These are phyloP conservation scores for Talinum fruticosum DNA, from an alignment of 148 eudicot genomes.

Conservation along the genomic window DNA sequence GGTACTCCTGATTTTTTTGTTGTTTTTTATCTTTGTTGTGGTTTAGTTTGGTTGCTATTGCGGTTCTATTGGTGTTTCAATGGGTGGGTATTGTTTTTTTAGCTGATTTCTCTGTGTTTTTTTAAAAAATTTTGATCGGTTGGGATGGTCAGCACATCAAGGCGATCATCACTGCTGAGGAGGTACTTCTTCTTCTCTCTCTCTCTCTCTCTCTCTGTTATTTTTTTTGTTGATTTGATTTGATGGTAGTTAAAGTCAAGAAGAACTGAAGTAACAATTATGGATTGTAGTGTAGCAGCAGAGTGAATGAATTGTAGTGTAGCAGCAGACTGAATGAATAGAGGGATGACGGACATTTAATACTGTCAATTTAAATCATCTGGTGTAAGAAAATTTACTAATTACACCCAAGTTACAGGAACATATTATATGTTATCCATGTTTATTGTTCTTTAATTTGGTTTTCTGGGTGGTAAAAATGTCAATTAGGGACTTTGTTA, in stretches of 20 bases:
- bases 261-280: too few relatives aligned
- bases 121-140: not conserved
- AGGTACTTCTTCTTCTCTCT: constrained; percentile 38
- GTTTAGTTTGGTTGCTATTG: constrained; percentile 4
- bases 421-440: not conserved
- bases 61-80: too few relatives aligned
- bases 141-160: constrained; percentile 63
- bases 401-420: not conserved
- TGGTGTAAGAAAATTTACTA: not conserved
- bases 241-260: not conserved
- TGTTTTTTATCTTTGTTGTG: too few relatives aligned
- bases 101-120: constrained; percentile 5
- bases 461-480: not conserved
- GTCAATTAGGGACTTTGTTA: not conserved
- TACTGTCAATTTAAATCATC: not conserved
- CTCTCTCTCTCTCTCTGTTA: not conserved
- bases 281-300: too few relatives aligned
- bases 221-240: not conserved
- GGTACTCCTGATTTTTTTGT: constrained; percentile 24
- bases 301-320: too few relatives aligned
- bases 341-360: not conserved
- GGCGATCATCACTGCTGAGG: constrained; percentile 81
- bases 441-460: not conserved
- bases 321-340: not conserved
- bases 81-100: not conserved